Evolutionary conservation across 768 basidiomycete genomes (phyloP).

Genomic region (Mrakia frigida): DNA sequence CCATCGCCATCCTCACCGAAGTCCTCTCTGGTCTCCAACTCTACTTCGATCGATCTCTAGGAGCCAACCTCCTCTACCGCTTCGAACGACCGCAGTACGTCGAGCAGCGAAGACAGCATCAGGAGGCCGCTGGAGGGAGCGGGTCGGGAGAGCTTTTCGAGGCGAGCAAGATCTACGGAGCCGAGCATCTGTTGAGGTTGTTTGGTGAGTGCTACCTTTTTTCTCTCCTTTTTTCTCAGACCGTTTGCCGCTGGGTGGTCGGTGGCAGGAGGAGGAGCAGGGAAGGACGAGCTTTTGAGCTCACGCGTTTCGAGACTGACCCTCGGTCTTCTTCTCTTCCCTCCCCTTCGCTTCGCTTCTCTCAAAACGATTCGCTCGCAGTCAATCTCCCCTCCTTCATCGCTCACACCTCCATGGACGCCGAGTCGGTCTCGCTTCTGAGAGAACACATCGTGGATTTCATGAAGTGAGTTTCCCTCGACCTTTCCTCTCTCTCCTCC

Average conservation of each 20-base stretch:
- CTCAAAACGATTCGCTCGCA: no score
- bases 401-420: conserved; percentile 79
- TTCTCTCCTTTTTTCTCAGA: background rate
- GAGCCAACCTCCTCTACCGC: conserved; percentile 84
- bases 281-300: no score
- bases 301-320: no score
- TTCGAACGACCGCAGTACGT: conserved; percentile 93
- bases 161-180: conserved; percentile 88
- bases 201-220: conserved; percentile 58
- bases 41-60: conserved; percentile 84
- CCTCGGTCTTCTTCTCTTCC: background rate
- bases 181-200: conserved; percentile 87
- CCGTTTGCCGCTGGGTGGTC: no score
- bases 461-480: conserved; percentile 56
- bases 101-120: conserved; percentile 64
- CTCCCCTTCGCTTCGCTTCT: background rate
- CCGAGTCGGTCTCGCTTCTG: conserved; percentile 73
- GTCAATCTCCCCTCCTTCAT: conserved; percentile 91
- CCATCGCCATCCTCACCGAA: conserved; percentile 65
- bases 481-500: background rate
- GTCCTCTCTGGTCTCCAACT: conserved; percentile 76
- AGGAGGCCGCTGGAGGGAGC: conserved; percentile 58
- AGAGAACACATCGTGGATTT: conserved; percentile 87
- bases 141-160: conserved; percentile 70
- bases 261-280: no score